A percentile compares a stretch with the other conserved stretches of the same genome.
Conservation (phyloP, 2,329 filamentous ascomycete genomes). For the Thielaviopsis populi region DNA sequence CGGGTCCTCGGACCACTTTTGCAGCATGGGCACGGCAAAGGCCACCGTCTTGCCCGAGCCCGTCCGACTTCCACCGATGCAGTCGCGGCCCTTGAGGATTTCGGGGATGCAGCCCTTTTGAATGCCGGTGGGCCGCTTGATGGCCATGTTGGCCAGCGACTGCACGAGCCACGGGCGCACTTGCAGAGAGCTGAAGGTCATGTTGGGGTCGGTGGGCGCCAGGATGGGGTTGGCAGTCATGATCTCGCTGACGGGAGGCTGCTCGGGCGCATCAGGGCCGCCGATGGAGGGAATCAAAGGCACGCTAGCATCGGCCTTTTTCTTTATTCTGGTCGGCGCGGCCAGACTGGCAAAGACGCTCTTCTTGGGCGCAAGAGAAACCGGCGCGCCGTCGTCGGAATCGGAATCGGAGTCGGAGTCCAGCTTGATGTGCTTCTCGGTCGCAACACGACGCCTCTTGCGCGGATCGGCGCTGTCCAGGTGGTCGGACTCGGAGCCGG, state of each 20-base stretch:
- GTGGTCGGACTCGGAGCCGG: conserved; percentile 32
- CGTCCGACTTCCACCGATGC: conserved; percentile 85
- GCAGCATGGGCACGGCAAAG: conserved; percentile 85
- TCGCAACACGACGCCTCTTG: conserved; percentile 28
- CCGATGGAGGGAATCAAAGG: conserved; percentile 18
- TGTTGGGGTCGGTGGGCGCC: conserved; percentile 40
- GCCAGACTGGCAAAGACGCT: conserved; percentile 29
- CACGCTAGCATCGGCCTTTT: conserved; percentile 23
- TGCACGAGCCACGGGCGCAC: conserved; percentile 79
- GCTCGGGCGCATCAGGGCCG: conserved; percentile 14
- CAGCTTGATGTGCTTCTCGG: conserved; percentile 23
- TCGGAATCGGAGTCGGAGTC: conserved; percentile 20
- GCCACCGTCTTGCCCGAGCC: conserved; percentile 96
- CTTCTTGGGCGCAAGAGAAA: conserved; percentile 22
- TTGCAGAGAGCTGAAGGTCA: conserved; percentile 55
- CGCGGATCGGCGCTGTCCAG: conserved; percentile 32
- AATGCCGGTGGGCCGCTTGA: conserved; percentile 79
- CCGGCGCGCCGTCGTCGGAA: conserved; percentile 20
- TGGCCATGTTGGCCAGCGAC: conserved; percentile 62
- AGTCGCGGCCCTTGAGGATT: conserved; percentile 80
- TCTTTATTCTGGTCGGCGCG: conserved; percentile 39
- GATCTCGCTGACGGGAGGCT: conserved; percentile 12
- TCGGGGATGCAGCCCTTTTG: conserved; percentile 86
- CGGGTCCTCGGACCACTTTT: conserved; percentile 85
- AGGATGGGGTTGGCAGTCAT: conserved; percentile 27